Percentiles rank a stretch among this genome's conserved stretches.
Evolutionary conservation across 176 grass and related monocot genomes (phyloP).

Genomic region (Aegilops speltoides): DNA sequence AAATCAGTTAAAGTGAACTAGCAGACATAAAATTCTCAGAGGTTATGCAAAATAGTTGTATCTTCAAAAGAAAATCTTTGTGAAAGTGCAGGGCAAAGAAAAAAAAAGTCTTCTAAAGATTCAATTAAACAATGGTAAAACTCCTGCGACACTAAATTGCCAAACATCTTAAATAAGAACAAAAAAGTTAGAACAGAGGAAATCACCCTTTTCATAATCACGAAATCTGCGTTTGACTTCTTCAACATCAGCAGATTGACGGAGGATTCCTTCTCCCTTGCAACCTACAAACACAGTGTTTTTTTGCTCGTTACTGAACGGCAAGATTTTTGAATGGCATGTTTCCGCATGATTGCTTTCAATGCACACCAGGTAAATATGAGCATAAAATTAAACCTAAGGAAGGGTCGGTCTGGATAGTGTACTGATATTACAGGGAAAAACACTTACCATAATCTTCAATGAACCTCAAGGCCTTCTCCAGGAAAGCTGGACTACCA

Average conservation of each 20-base stretch:
- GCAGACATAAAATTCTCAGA: background rate
- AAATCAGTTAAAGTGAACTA: constrained; percentile 32
- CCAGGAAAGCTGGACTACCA: constrained; percentile 89
- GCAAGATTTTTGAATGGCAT: background rate
- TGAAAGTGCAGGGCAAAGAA: background rate
- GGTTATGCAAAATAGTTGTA: background rate
- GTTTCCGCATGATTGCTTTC: constrained; percentile 10
- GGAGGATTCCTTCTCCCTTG: constrained; percentile 95
- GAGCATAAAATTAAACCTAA: constrained; percentile 5
- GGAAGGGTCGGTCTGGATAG: background rate
- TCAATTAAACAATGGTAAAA: background rate
- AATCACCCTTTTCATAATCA: constrained; percentile 95
- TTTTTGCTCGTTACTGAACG: constrained; percentile 17
- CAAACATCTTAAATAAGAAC: constrained; percentile 26
- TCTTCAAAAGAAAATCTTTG: constrained; percentile 1
- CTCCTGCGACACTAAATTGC: constrained; percentile 18
- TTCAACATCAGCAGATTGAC: constrained; percentile 99
- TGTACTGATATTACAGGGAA: constrained; percentile 19
- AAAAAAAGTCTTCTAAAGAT: background rate
- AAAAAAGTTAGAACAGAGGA: constrained; percentile 17
- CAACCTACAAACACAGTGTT: constrained; percentile 52
- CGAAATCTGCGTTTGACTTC: constrained; percentile 89
- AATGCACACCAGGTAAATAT: constrained; percentile 6
- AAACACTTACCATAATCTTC: constrained; percentile 79
- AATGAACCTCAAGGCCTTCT: constrained; percentile 93